Evolutionary conservation across 257 asterid genomes (phyloP).

Genomic region (Perilla frutescens): DNA sequence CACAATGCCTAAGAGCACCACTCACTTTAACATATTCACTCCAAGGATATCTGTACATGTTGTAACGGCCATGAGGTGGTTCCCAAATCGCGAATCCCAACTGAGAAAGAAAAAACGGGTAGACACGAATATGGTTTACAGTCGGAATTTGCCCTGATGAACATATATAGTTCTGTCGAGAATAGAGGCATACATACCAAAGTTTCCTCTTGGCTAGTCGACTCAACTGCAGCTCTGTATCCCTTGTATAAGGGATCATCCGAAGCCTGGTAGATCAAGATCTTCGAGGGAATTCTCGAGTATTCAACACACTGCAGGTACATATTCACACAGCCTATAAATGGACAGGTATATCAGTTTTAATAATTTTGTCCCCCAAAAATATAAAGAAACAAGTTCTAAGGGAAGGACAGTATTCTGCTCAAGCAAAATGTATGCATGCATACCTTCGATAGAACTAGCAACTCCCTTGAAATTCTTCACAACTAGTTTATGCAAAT

Average conservation of each 20-base stretch:
- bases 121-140: background rate
- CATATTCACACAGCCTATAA: conserved; percentile 65
- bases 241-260: conserved; percentile 94
- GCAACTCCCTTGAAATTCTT: conserved; percentile 86
- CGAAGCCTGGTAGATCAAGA: conserved; percentile 82
- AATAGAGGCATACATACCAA: conserved; percentile 63
- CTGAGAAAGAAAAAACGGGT: conserved; percentile 39
- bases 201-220: conserved; percentile 92
- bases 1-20: conserved; percentile 93
- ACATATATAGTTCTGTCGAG: background rate
- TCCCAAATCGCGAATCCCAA: conserved; percentile 92
- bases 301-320: conserved; percentile 67
- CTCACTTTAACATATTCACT: conserved; percentile 84
- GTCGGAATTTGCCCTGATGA: background rate
- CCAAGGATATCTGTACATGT: conserved; percentile 91
- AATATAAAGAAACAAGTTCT: background rate
- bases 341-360: conserved; percentile 25
- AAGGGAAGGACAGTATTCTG: background rate
- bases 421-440: conserved; percentile 35
- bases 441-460: conserved; percentile 74
- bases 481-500: conserved; percentile 85
- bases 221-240: conserved; percentile 79
- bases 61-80: conserved; percentile 98
- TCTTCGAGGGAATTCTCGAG: conserved; percentile 84
- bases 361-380: background rate